Evolutionary conservation across 1,139 yeast genomes (phyloP), one percentile per base, ranked within the genome.

Genomic region (Kurtzmaniella natalensis): DNA sequence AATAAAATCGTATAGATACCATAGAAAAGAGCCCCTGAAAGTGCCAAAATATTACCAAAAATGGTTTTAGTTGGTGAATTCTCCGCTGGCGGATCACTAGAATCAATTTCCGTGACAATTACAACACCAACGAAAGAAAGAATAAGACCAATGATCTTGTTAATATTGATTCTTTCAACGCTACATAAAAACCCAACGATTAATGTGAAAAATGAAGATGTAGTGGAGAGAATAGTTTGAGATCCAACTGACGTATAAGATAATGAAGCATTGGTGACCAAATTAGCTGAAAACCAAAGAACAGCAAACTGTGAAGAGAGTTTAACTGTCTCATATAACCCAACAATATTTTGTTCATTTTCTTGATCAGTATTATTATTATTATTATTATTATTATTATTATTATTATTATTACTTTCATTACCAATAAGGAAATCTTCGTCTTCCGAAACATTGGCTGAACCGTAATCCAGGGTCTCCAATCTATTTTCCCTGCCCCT

Each of bases 121-220:
- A 81, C 53, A 5, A 92, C 92, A 7, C 98, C 98, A 3, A 76
- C 43, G 41, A 89, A 78, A 16, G 95, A 81, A 8, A 86, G 64
- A 2, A 81, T 43, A 8, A 87, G 70, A 0, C 95, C 94, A 20
- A 73, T 51, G 2, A 88, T 57, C 54, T 92, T 92, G 30, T 71
- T 65, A 18, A 57, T 51, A 46, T 78, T 84, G 48, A 89, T 74
- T 20, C 59, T 61, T 57, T 92, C 98, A 7, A 88, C 75, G 20
- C 78, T 65, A 41, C 78, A 81, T 16, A 83, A 41, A 37, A 79
- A 77, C 1, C 97, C 97, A n/a, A 89, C 70, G 3, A 88, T 48
- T 29, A 92, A 69, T 0, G 98, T 92, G 72, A 92, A 92, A 53
- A 92, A 88, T 10, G 96, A 84, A 6, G 95, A 83, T 0, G 97